Conservation (phyloP, 176 grass and related monocot species). For the Carex parvula region DNA sequence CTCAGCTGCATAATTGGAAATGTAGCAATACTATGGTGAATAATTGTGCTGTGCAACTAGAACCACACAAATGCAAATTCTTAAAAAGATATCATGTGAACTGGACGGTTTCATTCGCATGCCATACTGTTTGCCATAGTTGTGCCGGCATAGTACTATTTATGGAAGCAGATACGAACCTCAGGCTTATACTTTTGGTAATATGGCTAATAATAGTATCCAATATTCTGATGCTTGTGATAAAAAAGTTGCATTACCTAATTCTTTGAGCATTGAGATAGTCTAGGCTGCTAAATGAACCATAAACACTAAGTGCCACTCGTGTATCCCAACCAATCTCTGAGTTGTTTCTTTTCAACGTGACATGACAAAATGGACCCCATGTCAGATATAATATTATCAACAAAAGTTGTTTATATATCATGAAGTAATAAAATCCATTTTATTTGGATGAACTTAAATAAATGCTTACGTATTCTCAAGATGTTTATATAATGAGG, state of each 20-base stretch:
- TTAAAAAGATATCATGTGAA: neutral
- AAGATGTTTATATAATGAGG: conserved; percentile 63
- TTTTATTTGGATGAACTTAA: neutral
- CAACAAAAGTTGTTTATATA: neutral
- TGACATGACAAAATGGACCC: neutral
- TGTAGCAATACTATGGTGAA: neutral
- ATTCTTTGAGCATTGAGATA: conserved; percentile 81
- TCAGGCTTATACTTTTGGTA: neutral
- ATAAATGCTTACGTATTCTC: conserved; percentile 42
- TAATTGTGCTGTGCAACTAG: neutral
- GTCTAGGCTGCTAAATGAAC: conserved; percentile 71
- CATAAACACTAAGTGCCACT: conserved; percentile 57
- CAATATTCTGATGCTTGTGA: neutral
- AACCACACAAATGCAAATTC: neutral
- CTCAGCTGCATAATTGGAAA: neutral
- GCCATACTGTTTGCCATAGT: neutral
- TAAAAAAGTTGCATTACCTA: conserved; percentile 33
- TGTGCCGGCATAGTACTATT: neutral
- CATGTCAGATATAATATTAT: neutral
- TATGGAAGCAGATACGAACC: neutral
- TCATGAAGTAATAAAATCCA: neutral
- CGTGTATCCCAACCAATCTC: conserved; percentile 83
- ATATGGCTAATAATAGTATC: neutral
- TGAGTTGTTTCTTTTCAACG: conserved; percentile 32
- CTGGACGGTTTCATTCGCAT: neutral